phyloP scores from a whole-genome alignment of 2,329 filamentous ascomycete genomes.

The Macrophomina phaseolina region DNA sequence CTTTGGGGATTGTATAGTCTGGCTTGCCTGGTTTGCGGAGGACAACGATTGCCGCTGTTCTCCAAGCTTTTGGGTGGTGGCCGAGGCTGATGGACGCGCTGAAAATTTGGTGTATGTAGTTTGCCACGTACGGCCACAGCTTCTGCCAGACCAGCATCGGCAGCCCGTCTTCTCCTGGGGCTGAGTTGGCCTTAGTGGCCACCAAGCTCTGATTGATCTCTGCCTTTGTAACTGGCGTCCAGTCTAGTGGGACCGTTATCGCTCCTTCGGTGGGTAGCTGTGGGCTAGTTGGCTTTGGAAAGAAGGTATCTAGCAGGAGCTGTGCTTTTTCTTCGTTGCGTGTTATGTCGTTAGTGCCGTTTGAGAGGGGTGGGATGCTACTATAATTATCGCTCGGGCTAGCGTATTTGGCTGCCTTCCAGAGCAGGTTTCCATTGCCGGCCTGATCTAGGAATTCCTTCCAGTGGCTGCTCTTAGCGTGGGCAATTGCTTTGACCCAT shows the following conservation, averaged over 20 bases:
- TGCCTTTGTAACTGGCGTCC: not conserved
- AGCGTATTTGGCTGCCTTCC: conserved; percentile 20
- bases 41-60: conserved; percentile 29
- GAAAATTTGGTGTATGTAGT: not conserved
- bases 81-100: not conserved
- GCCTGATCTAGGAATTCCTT: conserved; percentile 11
- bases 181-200: not conserved
- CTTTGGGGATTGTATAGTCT: conserved; percentile 34
- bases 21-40: conserved; percentile 34
- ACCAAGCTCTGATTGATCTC: not conserved
- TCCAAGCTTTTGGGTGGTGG: conserved; percentile 17
- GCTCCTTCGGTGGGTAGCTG: not conserved
- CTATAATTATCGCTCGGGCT: not conserved
- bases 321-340: not conserved
- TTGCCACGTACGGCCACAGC: not conserved
- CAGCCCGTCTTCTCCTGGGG: conserved; percentile 3
- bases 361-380: not conserved
- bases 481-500: not conserved
- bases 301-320: conserved; percentile 20
- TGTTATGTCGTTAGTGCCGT: not conserved
- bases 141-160: conserved; percentile 9
- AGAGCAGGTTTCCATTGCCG: not conserved
- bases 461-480: conserved; percentile 2
- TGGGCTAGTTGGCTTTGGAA: not conserved
- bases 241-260: not conserved